phyloP scores from a whole-genome alignment of 1,139 yeast genomes.

The Blastobotrys raffinosifermentans region DNA sequence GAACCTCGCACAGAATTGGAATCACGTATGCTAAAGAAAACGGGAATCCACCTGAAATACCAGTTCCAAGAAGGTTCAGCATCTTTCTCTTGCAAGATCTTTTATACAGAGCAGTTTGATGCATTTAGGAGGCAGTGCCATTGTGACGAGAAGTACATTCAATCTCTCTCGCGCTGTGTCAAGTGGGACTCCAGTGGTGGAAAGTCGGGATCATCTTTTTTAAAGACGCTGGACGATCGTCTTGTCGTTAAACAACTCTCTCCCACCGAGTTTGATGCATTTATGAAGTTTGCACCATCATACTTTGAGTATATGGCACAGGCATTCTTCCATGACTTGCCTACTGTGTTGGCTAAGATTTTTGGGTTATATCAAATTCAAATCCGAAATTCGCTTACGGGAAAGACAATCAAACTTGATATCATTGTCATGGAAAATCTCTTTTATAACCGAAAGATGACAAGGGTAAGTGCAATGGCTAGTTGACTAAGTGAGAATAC shows the following conservation, averaged over 20 bases:
- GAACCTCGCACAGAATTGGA: conserved; percentile 40
- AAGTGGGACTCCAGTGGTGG: conserved; percentile 98
- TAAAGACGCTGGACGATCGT: conserved; percentile 87
- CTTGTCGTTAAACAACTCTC: conserved; percentile 86
- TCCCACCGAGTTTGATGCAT: conserved; percentile 84
- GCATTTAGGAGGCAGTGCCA: conserved; percentile 86
- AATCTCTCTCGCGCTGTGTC: conserved; percentile 85
- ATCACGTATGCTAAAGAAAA: conserved; percentile 65
- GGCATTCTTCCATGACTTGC: conserved; percentile 88
- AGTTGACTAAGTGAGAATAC: background rate
- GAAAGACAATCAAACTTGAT: conserved; percentile 78
- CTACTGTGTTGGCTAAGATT: conserved; percentile 89
- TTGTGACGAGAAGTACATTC: conserved; percentile 68
- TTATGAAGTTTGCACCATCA: conserved; percentile 91
- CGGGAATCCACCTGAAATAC: conserved; percentile 85
- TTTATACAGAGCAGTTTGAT: conserved; percentile 94
- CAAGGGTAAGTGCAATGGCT: conserved; percentile 37
- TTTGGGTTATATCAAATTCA: conserved; percentile 95
- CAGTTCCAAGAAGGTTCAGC: conserved; percentile 82
- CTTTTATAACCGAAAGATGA: conserved; percentile 75
- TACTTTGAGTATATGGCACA: conserved; percentile 95
- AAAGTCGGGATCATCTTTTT: conserved; percentile 88
- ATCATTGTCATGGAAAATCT: conserved; percentile 93
- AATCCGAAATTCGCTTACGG: conserved; percentile 69
- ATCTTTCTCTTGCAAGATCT: conserved; percentile 82